Percentiles rank a stretch among this genome's conserved stretches.
These are phyloP conservation scores for Rhodamnia rubescens DNA, from an alignment of 345 rosid species.

Conservation along the genomic window DNA sequence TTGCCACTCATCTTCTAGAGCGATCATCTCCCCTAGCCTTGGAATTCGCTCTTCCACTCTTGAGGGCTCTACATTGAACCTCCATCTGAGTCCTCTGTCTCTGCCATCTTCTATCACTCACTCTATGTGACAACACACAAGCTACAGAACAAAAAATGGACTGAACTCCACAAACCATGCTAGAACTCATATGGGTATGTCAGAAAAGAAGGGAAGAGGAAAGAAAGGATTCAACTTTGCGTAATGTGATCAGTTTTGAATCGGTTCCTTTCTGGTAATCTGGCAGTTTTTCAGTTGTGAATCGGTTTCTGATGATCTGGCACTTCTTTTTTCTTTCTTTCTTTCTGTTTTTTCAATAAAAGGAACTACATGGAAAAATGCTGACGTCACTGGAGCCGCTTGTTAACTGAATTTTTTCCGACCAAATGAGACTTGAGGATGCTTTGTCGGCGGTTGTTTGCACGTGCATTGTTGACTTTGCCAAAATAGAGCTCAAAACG, in stretches of 20 bases:
- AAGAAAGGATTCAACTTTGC: neutral
- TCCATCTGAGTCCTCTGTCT: neutral
- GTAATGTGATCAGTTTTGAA: neutral
- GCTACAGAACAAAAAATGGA: neutral
- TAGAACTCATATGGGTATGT: neutral
- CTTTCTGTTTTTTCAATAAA: neutral
- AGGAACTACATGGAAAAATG: neutral
- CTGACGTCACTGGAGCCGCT: neutral
- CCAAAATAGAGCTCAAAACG: neutral
- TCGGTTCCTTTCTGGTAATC: neutral
- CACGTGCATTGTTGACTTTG: neutral
- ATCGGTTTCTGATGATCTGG: neutral
- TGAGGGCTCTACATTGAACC: neutral
- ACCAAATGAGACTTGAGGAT: neutral
- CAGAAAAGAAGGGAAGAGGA: neutral
- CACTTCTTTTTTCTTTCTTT: neutral
- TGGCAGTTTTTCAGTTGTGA: neutral
- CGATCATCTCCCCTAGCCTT: slow-evolving; percentile 15
- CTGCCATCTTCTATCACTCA: neutral
- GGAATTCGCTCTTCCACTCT: slow-evolving; percentile 29
- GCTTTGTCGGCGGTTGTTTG: neutral
- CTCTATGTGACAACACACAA: neutral
- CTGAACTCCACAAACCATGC: neutral
- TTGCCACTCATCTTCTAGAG: slow-evolving; percentile 19
- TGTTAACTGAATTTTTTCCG: neutral